Evolutionary conservation across 805 yeast genomes (phyloP).

Genomic region (Yamadazyma paraphyllophila): DNA sequence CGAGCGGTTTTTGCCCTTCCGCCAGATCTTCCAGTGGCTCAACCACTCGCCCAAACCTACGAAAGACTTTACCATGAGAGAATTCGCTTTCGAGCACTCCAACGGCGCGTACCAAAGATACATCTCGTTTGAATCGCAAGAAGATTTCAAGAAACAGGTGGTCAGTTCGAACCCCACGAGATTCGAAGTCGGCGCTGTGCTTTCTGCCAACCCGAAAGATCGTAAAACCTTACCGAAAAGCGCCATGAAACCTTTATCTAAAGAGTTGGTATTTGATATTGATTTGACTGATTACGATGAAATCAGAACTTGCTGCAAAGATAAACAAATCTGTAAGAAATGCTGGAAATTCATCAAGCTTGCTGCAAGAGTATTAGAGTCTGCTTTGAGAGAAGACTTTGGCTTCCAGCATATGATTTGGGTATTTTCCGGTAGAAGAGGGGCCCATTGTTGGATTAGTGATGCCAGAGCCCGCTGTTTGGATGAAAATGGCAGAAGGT

Average conservation of each 20-base stretch:
- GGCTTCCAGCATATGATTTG: constrained; percentile 84
- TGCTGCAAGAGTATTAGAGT: constrained; percentile 73
- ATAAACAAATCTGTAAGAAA: constrained; percentile 77
- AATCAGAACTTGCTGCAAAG: constrained; percentile 88
- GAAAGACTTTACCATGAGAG: constrained; percentile 81
- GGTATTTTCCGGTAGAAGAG: constrained; percentile 98
- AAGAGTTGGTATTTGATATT: constrained; percentile 93
- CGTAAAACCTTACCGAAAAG: constrained; percentile 72
- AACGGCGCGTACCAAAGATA: constrained; percentile 90
- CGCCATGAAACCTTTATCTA: constrained; percentile 75
- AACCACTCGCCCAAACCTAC: constrained; percentile 78
- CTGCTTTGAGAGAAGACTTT: constrained; percentile 78
- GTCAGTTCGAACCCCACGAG: constrained; percentile 76
- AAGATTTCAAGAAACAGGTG: constrained; percentile 78
- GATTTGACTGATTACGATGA: constrained; percentile 97
- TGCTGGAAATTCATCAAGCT: constrained; percentile 93
- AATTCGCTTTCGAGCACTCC: constrained; percentile 86
- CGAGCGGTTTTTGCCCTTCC: constrained; percentile 70
- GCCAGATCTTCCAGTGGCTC: constrained; percentile 81
- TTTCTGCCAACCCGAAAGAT: constrained; percentile 82
- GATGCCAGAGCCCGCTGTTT: constrained; percentile 76
- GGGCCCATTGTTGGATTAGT: constrained; percentile 98
- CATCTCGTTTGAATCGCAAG: constrained; percentile 64
- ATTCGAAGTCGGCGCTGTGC: constrained; percentile 93
- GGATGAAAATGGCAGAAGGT: constrained; percentile 70